These are phyloP conservation scores for Leptographium wingfieldii DNA, from an alignment of 2,329 filamentous ascomycete species.

Conservation along the genomic window DNA sequence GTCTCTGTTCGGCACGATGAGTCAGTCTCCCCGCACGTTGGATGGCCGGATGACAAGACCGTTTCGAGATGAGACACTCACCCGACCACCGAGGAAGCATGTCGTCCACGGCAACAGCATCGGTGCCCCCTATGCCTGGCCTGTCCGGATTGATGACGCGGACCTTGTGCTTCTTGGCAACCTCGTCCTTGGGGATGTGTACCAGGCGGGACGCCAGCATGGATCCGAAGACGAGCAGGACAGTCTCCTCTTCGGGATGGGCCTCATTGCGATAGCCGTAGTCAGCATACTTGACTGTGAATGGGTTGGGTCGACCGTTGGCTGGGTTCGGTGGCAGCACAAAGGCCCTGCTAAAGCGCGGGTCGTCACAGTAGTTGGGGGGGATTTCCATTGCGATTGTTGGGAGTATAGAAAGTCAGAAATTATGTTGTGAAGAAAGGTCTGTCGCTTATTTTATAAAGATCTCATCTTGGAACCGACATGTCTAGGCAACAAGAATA, in stretches of 20 bases:
- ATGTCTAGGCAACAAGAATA: too few relatives aligned
- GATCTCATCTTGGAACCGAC: too few relatives aligned
- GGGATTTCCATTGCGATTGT: neutral
- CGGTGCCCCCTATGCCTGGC: slow-evolving; percentile 24
- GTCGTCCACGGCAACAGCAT: slow-evolving; percentile 12
- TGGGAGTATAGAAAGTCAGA: neutral
- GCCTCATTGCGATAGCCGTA: slow-evolving; percentile 19
- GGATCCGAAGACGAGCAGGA: slow-evolving; percentile 19
- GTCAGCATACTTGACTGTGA: slow-evolving; percentile 18
- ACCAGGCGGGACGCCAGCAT: slow-evolving; percentile 19
- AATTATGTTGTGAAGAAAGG: too few relatives aligned
- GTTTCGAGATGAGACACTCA: neutral
- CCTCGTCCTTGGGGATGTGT: slow-evolving; percentile 20
- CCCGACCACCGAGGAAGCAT: slow-evolving; percentile 19
- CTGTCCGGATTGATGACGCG: slow-evolving; percentile 22
- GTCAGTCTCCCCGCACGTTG: neutral
- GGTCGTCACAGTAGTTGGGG: slow-evolving; percentile 7
- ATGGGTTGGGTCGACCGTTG: slow-evolving; percentile 6
- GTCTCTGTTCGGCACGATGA: slow-evolving; percentile 1
- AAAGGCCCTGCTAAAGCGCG: slow-evolving; percentile 16
- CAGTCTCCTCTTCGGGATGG: slow-evolving; percentile 15
- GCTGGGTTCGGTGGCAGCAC: slow-evolving; percentile 14
- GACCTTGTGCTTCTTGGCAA: slow-evolving; percentile 19
- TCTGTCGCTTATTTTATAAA: too few relatives aligned
- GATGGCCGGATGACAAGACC: too few relatives aligned